phyloP scores from a whole-genome alignment of 441 rosid species.

The Theobroma grandiflorum region DNA sequence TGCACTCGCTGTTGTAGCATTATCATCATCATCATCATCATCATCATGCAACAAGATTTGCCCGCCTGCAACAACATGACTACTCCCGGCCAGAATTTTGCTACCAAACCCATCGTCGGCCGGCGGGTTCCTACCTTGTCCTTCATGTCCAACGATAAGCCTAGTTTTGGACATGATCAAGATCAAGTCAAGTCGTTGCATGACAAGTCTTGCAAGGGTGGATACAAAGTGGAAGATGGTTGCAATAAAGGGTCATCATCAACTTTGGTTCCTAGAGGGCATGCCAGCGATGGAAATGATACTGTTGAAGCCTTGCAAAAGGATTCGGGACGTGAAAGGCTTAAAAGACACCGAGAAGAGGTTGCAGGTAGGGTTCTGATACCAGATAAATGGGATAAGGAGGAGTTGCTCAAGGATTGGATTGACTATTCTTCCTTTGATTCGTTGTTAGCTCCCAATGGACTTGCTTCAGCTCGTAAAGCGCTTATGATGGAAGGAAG shows the following conservation, averaged over 20 bases:
- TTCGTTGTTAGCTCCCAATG: slow-evolving; percentile 50
- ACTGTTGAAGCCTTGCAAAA: background rate
- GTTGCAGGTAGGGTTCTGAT: slow-evolving; percentile 63
- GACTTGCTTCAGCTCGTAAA: slow-evolving; percentile 68
- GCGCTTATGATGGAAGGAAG: slow-evolving; percentile 59
- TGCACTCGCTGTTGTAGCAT: background rate
- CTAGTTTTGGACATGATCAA: background rate
- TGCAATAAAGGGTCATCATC: slow-evolving; percentile 15
- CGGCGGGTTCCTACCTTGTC: slow-evolving; percentile 17
- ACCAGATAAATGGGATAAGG: slow-evolving; percentile 83
- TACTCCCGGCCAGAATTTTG: slow-evolving; percentile 12
- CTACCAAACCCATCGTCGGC: slow-evolving; percentile 2
- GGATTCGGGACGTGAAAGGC: slow-evolving; percentile 62
- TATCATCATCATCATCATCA: background rate
- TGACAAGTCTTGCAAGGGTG: background rate
- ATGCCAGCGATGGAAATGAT: background rate
- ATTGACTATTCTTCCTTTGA: slow-evolving; percentile 70
- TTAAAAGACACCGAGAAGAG: slow-evolving; percentile 67
- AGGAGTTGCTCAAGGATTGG: slow-evolving; percentile 70
- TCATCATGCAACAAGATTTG: background rate
- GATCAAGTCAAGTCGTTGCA: slow-evolving; percentile 8
- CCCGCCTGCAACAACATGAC: background rate
- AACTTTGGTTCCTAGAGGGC: background rate
- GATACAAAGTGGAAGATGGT: background rate
- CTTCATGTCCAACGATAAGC: slow-evolving; percentile 16